Conservation (phyloP, 2,329 filamentous ascomycete species). For the Aureobasidium mangrovei region DNA sequence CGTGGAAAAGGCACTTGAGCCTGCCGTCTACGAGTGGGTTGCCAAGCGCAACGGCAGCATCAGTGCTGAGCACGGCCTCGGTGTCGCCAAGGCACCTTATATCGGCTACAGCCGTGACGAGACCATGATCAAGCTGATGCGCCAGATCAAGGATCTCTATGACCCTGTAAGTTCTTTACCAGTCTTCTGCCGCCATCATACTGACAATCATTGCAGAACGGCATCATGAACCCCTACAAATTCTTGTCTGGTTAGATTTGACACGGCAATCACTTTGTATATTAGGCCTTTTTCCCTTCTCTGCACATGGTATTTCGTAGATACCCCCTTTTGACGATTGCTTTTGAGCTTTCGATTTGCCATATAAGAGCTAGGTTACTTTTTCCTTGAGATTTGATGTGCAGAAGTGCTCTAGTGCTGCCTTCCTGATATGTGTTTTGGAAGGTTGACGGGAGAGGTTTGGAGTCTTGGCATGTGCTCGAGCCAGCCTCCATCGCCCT, state of each 20-base stretch:
- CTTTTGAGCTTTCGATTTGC: no score
- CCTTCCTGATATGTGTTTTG: no score
- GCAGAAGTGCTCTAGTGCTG: no score
- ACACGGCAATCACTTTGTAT: not conserved
- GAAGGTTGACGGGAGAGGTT: no score
- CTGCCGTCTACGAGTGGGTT: conserved; percentile 98
- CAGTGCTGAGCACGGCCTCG: conserved; percentile 91
- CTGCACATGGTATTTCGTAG: conserved; percentile 12
- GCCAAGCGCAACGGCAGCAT: conserved; percentile 80
- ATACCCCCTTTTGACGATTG: not conserved
- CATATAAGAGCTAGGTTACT: no score
- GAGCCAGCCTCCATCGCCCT: no score
- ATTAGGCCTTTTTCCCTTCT: not conserved
- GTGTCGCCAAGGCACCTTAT: conserved; percentile 90
- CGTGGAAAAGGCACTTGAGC: conserved; percentile 81
- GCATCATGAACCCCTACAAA: conserved; percentile 99
- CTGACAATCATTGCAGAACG: conserved; percentile 53
- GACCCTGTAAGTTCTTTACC: conserved; percentile 64
- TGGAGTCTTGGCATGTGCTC: no score
- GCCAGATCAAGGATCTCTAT: conserved; percentile 86
- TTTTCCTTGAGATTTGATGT: no score
- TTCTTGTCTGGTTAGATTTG: conserved; percentile 51
- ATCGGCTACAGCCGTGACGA: conserved; percentile 87
- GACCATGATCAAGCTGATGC: conserved; percentile 84
- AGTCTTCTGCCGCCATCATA: conserved; percentile 15